A percentile compares a stretch with the other conserved stretches of the same genome.
phyloP scores from a whole-genome alignment of 2,329 filamentous ascomycete species.

The Botrytis medusae region DNA sequence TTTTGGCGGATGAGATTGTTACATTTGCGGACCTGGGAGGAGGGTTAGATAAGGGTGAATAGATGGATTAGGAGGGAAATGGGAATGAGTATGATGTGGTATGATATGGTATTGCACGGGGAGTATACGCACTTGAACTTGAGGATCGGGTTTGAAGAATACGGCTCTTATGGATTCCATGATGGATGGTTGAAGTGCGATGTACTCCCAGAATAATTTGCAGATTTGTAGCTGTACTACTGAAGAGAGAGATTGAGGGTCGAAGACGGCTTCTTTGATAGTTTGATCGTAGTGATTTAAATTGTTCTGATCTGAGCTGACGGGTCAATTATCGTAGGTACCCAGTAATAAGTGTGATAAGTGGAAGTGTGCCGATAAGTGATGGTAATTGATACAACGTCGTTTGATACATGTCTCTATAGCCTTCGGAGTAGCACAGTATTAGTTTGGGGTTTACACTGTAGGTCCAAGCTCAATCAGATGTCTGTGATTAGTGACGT shows the following conservation, averaged over 20 bases:
- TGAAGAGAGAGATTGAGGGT: background rate
- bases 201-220: too few species aligned
- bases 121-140: conserved; percentile 70
- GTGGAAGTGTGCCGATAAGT: background rate
- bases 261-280: background rate
- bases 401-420: background rate
- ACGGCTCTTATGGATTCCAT: conserved; percentile 89
- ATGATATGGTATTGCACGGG: background rate
- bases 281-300: background rate
- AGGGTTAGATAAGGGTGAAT: background rate
- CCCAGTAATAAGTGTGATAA: background rate
- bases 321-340: background rate
- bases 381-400: background rate
- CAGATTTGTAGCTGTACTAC: background rate
- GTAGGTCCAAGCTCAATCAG: conserved; percentile 18
- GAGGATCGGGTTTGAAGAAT: conserved; percentile 89
- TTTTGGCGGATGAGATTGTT: conserved; percentile 87
- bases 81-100: conserved; percentile 4
- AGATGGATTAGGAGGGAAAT: background rate
- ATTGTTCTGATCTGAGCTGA: background rate
- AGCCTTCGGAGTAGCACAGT: background rate
- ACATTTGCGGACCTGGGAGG: conserved; percentile 82
- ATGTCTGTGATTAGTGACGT: background rate
- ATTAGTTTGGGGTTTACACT: background rate
- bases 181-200: background rate